Percentiles rank a stretch among this genome's conserved stretches.
phyloP scores from a whole-genome alignment of 192 early-diverging fungal species.

The Rhizoclosmatium sp. region DNA sequence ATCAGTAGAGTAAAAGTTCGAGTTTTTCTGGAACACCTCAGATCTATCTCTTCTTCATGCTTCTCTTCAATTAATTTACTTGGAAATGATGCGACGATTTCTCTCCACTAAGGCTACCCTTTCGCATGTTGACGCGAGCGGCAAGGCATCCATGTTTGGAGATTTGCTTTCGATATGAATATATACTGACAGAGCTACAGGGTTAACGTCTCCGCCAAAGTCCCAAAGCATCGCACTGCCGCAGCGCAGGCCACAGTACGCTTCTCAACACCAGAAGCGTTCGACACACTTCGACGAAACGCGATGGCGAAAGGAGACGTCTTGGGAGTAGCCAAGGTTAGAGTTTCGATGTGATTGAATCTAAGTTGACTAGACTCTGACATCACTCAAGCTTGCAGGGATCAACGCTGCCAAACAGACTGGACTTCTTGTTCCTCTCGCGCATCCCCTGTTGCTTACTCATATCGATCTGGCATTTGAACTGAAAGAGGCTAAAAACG shows the following conservation, averaged over 20 bases:
- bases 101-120: no score
- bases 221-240: conserved; percentile 74
- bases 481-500: conserved; percentile 50
- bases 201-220: conserved; percentile 83
- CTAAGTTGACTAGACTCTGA: conserved; percentile 5
- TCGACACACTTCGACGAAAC: conserved; percentile 69
- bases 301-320: conserved; percentile 88
- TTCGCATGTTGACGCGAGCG: conserved; percentile 76
- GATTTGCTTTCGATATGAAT: neutral
- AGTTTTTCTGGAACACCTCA: neutral
- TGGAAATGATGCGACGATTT: no score
- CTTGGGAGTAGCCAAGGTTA: conserved; percentile 75
- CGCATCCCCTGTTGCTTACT: conserved; percentile 80
- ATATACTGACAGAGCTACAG: neutral
- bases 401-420: conserved; percentile 92
- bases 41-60: neutral
- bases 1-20: neutral
- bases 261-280: conserved; percentile 69
- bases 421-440: conserved; percentile 82
- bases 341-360: conserved; percentile 72
- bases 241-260: conserved; percentile 75
- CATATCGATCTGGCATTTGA: conserved; percentile 74
- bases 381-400: conserved; percentile 68
- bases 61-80: no score
- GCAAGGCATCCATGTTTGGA: conserved; percentile 75